Evolutionary conservation across 2,329 filamentous ascomycete genomes (phyloP).

Genomic region (Akanthomyces muscarius): DNA sequence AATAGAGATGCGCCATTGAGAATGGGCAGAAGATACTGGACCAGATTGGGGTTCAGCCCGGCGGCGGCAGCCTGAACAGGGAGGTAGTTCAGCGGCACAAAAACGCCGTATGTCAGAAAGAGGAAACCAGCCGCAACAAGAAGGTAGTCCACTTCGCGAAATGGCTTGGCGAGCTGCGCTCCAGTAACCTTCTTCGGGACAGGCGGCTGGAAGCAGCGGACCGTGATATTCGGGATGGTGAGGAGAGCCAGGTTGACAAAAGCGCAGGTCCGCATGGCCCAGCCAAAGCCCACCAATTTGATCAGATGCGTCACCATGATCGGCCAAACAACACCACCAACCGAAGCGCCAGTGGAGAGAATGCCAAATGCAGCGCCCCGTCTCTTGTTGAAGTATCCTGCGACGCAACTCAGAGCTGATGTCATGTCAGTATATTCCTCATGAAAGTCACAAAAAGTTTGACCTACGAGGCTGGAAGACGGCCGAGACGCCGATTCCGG

Average conservation of each 20-base stretch:
- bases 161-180: slow-evolving; percentile 28
- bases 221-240: slow-evolving; percentile 30
- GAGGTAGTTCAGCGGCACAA: slow-evolving; percentile 30
- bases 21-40: slow-evolving; percentile 25
- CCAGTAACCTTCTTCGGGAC: slow-evolving; percentile 24
- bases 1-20: slow-evolving; percentile 26
- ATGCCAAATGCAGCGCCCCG: slow-evolving; percentile 35
- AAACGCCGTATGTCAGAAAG: slow-evolving; percentile 32
- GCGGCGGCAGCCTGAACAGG: slow-evolving; percentile 22
- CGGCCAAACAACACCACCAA: slow-evolving; percentile 39
- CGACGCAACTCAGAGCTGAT: slow-evolving; percentile 28
- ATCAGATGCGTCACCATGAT: slow-evolving; percentile 38
- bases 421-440: neutral
- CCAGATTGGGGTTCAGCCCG: slow-evolving; percentile 21
- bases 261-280: slow-evolving; percentile 36
- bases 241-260: slow-evolving; percentile 35
- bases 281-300: slow-evolving; percentile 33
- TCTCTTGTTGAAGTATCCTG: slow-evolving; percentile 33
- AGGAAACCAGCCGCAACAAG: slow-evolving; percentile 27
- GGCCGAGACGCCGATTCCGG: slow-evolving; percentile 33
- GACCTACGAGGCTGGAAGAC: slow-evolving; percentile 31
- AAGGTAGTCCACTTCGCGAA: slow-evolving; percentile 27
- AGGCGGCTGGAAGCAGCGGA: slow-evolving; percentile 22
- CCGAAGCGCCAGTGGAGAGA: slow-evolving; percentile 32
- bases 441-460: neutral